Evolutionary conservation across 1,284 basidiomycete genomes (phyloP).

Genomic region (Cutaneotrichosporon mucoides): DNA sequence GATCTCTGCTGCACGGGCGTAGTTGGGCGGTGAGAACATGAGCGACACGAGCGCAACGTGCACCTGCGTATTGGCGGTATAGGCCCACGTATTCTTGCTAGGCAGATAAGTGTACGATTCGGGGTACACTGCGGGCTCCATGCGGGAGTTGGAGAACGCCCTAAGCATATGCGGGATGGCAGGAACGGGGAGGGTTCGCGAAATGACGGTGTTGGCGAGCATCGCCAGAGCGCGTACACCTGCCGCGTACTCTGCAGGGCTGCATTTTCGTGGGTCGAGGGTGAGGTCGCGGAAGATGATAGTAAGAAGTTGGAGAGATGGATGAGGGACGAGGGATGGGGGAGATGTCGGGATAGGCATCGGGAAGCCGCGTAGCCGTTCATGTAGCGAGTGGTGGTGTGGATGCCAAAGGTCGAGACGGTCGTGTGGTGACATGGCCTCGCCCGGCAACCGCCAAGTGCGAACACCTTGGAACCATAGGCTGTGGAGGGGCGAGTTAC

Average conservation of each 20-base stretch:
- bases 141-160: slow-evolving; percentile 30
- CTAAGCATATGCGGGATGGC: slow-evolving; percentile 34
- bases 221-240: slow-evolving; percentile 46
- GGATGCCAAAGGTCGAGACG: slow-evolving; percentile 49
- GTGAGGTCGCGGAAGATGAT: slow-evolving; percentile 32
- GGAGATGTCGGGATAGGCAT: slow-evolving; percentile 43
- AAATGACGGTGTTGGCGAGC: slow-evolving; percentile 46
- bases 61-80: slow-evolving; percentile 46
- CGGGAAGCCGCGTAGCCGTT: slow-evolving; percentile 45
- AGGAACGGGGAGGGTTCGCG: slow-evolving; percentile 44
- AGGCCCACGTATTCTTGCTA: slow-evolving; percentile 32
- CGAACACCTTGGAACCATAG: slow-evolving; percentile 46
- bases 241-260: slow-evolving; percentile 27
- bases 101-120: slow-evolving; percentile 15
- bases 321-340: slow-evolving; percentile 42
- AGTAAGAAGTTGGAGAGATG: slow-evolving; percentile 25
- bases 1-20: slow-evolving; percentile 17
- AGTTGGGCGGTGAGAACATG: slow-evolving; percentile 43
- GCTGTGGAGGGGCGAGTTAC: slow-evolving; percentile 20
- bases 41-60: slow-evolving; percentile 46
- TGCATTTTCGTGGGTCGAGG: slow-evolving; percentile 24
- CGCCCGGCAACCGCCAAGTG: slow-evolving; percentile 47
- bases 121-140: slow-evolving; percentile 41
- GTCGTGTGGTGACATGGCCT: slow-evolving; percentile 44
- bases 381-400: slow-evolving; percentile 31